Conservation (phyloP, 768 basidiomycete genomes). For the Russula sp. region DNA sequence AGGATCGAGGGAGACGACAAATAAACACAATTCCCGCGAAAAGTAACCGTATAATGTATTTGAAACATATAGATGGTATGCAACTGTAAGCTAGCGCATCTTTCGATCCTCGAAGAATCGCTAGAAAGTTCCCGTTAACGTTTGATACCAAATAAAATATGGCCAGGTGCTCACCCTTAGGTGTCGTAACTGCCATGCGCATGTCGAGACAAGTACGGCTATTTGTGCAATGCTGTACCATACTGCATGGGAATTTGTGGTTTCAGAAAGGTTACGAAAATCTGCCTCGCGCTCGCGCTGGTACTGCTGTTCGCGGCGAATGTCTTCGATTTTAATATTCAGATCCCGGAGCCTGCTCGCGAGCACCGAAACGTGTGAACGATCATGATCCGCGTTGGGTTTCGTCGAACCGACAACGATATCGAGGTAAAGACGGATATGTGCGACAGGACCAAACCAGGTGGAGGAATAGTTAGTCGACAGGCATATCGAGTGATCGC, state of each 20-base stretch:
- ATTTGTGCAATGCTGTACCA: slow-evolving; percentile 95
- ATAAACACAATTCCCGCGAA: slow-evolving; percentile 20
- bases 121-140: slow-evolving; percentile 39
- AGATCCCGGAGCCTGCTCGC: slow-evolving; percentile 85
- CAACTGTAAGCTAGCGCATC: slow-evolving; percentile 49
- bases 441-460: slow-evolving; percentile 74
- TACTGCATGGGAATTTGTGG: slow-evolving; percentile 86
- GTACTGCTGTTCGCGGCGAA: slow-evolving; percentile 94
- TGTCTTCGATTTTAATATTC: slow-evolving; percentile 90
- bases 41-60: slow-evolving; percentile 19
- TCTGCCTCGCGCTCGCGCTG: slow-evolving; percentile 93
- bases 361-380: slow-evolving; percentile 78
- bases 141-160: neutral
- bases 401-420: slow-evolving; percentile 87
- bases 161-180: slow-evolving; percentile 58
- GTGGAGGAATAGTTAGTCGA: slow-evolving; percentile 80
- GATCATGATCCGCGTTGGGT: slow-evolving; percentile 82
- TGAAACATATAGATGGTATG: slow-evolving; percentile 23
- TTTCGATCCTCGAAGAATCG: slow-evolving; percentile 87
- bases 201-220: slow-evolving; percentile 75
- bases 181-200: slow-evolving; percentile 91
- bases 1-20: slow-evolving; percentile 37
- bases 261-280: slow-evolving; percentile 85
- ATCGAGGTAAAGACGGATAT: slow-evolving; percentile 94
- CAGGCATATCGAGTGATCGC: slow-evolving; percentile 96